Evolutionary conservation across 495 filamentous ascomycete genomes (phyloP), one percentile per base, ranked within the genome.

Genomic region (Hyaloscypha finlandica): DNA sequence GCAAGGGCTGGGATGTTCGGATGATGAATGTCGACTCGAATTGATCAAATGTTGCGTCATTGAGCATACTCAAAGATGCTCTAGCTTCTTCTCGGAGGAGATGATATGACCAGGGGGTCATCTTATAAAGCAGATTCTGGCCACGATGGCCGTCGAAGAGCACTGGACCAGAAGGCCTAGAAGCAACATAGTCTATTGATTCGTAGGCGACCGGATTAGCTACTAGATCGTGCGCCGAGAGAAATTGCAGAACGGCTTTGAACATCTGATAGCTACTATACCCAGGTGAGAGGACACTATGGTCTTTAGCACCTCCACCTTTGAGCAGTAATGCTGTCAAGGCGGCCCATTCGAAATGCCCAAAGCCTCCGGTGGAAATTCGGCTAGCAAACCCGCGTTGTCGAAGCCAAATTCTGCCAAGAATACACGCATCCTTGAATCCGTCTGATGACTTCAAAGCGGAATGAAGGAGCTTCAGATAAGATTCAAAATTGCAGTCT

Each of bases 191-290:
- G 16, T 80, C 82, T 29, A 65, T 55, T n/a, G 71, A 9, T 52
- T 79, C 74, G 31, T 92, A 81, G 11, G 88, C 61, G 33, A 90
- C 77, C 2, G 91, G 88, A 45, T 86, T 86, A 48, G 81, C 85
- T 29, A 77, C 75, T 37, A 98, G 74, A 73, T 97, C 87, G 31
- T 81, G 88, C 6, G 83, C 81, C 9, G 91, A 85, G 20, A 99
- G 77, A 73, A 92, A 96, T 75, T 97, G 93, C 53, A 99, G 73
- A 6, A 87, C 88, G 1, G 90, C 93, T 75, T 96, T 98, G 82
- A 99, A 97, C 65, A 98, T 85, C 76, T 99, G 94, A 54, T 95
- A 95, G 79, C 89, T 91, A 77, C 90, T 96, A 70, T 96, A 91
- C 8, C 91, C 90, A 19, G 86, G 78, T 30, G 92, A 89, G 2